phyloP scores from a whole-genome alignment of 2,329 filamentous ascomycete species.

The Colletotrichum costaricense region DNA sequence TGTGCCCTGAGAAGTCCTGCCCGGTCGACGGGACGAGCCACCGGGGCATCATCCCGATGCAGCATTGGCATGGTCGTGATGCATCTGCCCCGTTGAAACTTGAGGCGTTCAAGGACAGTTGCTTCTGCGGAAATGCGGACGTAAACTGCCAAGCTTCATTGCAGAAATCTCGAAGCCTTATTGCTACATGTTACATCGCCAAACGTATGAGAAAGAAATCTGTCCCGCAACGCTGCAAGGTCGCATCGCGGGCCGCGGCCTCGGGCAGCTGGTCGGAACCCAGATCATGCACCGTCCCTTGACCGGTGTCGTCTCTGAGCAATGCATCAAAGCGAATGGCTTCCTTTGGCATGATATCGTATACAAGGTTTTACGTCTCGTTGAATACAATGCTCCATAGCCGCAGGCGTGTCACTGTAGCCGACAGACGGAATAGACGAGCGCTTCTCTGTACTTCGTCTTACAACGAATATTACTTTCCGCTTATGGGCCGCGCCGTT shows the following conservation, averaged over 20 bases:
- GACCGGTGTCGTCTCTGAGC: neutral
- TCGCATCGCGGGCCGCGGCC: constrained; percentile 17
- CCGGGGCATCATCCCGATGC: neutral
- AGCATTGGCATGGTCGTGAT: neutral
- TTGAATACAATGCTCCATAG: neutral
- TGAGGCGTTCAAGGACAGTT: neutral
- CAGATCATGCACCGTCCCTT: neutral
- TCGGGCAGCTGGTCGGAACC: neutral
- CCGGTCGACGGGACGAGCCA: neutral
- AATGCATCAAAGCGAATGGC: neutral
- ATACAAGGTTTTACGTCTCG: neutral
- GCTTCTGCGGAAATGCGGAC: neutral
- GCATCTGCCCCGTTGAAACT: neutral
- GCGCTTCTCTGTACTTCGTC: neutral
- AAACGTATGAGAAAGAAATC: neutral
- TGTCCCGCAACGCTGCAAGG: constrained; percentile 8
- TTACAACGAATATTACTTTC: neutral
- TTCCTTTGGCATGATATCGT: neutral
- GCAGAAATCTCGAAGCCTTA: neutral
- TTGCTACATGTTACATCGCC: neutral
- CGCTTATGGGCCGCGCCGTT: neutral
- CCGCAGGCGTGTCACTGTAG: neutral
- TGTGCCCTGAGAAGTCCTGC: neutral
- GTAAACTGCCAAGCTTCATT: neutral
- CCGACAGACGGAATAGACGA: neutral